These are phyloP conservation scores for Boletus semigastroideus DNA, from an alignment of 1,284 basidiomycete species.

Conservation along the genomic window DNA sequence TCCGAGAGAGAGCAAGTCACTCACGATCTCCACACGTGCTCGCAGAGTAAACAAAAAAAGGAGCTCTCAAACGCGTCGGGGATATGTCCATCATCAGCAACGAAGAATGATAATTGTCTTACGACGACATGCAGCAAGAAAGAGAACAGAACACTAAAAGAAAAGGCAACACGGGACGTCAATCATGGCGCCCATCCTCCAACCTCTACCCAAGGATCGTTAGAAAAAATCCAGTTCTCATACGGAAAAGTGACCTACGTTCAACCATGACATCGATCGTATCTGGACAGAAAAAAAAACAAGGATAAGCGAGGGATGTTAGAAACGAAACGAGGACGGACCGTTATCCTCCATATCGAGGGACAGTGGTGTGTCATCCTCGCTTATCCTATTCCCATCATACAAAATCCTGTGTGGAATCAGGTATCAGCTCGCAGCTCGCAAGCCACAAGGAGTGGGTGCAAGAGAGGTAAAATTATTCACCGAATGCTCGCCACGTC, in stretches of 20 bases:
- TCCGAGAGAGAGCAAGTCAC: too few relatives aligned
- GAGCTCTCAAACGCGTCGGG: too few relatives aligned
- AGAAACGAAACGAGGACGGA: slow-evolving; percentile 30
- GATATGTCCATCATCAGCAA: neutral
- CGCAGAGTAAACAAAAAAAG: too few relatives aligned
- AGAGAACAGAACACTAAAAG: neutral
- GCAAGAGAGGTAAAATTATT: neutral
- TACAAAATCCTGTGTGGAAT: slow-evolving; percentile 70
- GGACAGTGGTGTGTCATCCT: slow-evolving; percentile 81
- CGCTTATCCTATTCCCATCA: slow-evolving; percentile 79
- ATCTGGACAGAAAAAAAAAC: slow-evolving; percentile 42
- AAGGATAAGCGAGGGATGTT: slow-evolving; percentile 6
- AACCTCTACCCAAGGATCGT: slow-evolving; percentile 16
- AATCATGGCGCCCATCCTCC: slow-evolving; percentile 23
- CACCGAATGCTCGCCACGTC: slow-evolving; percentile 80
- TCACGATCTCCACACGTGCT: too few relatives aligned
- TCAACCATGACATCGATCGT: slow-evolving; percentile 92
- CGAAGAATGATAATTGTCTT: slow-evolving; percentile 1
- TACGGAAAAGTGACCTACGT: slow-evolving; percentile 54
- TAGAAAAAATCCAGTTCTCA: neutral
- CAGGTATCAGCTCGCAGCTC: neutral
- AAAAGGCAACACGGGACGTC: neutral
- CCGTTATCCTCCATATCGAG: slow-evolving; percentile 88
- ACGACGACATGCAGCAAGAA: slow-evolving; percentile 1
- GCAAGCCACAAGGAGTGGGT: too few relatives aligned